phyloP scores from a whole-genome alignment of 2,329 filamentous ascomycete species.

The Fusarium penzigii region DNA sequence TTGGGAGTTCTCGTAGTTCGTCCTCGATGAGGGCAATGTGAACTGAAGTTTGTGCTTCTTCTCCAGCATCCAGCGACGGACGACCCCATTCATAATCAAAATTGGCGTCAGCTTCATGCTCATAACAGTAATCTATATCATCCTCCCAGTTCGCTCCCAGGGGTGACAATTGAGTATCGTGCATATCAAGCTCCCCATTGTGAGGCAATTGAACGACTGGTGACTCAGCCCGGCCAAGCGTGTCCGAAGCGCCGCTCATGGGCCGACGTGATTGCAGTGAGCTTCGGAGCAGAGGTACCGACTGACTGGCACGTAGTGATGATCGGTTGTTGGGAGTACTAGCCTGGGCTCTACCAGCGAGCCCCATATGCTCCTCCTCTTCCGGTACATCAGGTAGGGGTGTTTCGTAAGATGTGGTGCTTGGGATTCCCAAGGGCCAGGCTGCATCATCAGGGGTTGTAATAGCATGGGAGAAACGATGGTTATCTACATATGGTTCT shows the following conservation, averaged over 20 bases:
- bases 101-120: conserved; percentile 66
- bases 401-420: conserved; percentile 38
- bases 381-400: conserved; percentile 62
- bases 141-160: conserved; percentile 62
- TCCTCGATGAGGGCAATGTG: conserved; percentile 27
- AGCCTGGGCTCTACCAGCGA: conserved; percentile 40
- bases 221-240: conserved; percentile 48
- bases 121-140: conserved; percentile 71
- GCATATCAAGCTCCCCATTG: conserved; percentile 13
- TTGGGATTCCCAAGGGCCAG: conserved; percentile 40
- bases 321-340: conserved; percentile 51
- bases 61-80: conserved; percentile 49
- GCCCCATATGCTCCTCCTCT: conserved; percentile 56
- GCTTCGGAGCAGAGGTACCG: conserved; percentile 56
- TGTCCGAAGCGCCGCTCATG: conserved; percentile 53
- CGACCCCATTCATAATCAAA: conserved; percentile 68
- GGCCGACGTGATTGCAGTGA: conserved; percentile 42
- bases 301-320: conserved; percentile 56
- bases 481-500: conserved; percentile 11
- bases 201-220: conserved; percentile 34
- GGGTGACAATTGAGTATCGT: conserved; percentile 30
- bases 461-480: conserved; percentile 40
- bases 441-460: conserved; percentile 44
- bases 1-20: conserved; percentile 23
- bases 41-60: conserved; percentile 24